These are phyloP conservation scores for Paecilomyces formosus DNA, from an alignment of 2,329 filamentous ascomycete genomes.

Conservation along the genomic window DNA sequence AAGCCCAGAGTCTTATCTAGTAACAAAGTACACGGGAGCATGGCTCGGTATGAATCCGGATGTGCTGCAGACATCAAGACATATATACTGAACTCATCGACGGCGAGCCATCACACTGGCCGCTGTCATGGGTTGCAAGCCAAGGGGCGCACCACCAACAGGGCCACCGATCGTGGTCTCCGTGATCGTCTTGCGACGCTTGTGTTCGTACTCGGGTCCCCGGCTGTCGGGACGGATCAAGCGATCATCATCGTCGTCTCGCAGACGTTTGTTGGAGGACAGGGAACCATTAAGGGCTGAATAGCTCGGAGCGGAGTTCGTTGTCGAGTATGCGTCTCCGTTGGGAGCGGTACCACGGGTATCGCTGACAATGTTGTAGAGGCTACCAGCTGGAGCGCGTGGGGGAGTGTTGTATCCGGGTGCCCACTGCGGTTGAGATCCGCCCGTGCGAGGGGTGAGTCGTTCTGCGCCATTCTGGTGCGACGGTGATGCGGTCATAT, in stretches of 20 bases:
- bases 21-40: neutral
- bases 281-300: slow-evolving; percentile 60
- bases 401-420: slow-evolving; percentile 74
- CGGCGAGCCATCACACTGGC: slow-evolving; percentile 34
- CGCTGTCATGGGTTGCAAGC: slow-evolving; percentile 35
- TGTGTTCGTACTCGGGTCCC: slow-evolving; percentile 56
- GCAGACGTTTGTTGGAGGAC: slow-evolving; percentile 52
- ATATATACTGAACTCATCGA: slow-evolving; percentile 17
- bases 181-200: slow-evolving; percentile 71
- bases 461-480: slow-evolving; percentile 76
- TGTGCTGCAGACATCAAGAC: neutral
- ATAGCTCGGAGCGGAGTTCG: slow-evolving; percentile 50
- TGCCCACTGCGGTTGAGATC: slow-evolving; percentile 66
- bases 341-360: slow-evolving; percentile 59
- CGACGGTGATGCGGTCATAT: slow-evolving; percentile 72
- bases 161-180: slow-evolving; percentile 47
- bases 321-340: slow-evolving; percentile 66
- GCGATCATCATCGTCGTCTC: slow-evolving; percentile 61
- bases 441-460: slow-evolving; percentile 73
- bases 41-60: neutral
- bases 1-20: neutral
- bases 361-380: slow-evolving; percentile 86
- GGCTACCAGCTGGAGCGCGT: slow-evolving; percentile 62
- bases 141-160: slow-evolving; percentile 30
- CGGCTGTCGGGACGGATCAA: slow-evolving; percentile 57